Conservation (phyloP, 148 eudicot genomes). For the Linanthus parryae region DNA sequence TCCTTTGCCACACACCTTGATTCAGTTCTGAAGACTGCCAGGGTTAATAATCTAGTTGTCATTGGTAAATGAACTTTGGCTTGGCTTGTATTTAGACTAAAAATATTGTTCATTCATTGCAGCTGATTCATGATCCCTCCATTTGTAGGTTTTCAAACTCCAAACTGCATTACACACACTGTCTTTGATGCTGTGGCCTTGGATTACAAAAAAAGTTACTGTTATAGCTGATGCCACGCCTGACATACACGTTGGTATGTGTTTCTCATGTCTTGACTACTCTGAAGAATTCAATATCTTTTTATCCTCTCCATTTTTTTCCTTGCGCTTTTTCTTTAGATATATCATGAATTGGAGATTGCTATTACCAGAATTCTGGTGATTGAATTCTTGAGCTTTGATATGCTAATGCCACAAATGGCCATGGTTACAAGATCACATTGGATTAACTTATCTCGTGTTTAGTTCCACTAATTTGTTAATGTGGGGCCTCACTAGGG, state of each 20-base stretch:
- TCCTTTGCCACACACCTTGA: constrained; percentile 84
- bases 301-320: neutral
- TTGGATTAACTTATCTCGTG: too few relatives aligned
- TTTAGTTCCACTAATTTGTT: too few relatives aligned
- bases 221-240: constrained; percentile 88
- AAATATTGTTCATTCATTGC: too few relatives aligned
- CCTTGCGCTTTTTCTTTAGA: neutral
- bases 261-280: neutral
- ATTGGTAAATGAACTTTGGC: constrained; percentile 41
- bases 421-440: too few relatives aligned
- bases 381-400: too few relatives aligned
- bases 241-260: constrained; percentile 69
- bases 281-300: neutral
- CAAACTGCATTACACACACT: constrained; percentile 93
- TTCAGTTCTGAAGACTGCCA: constrained; percentile 54
- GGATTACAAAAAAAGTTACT: constrained; percentile 67
- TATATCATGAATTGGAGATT: too few relatives aligned
- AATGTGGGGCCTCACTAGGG: too few relatives aligned
- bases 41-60: constrained; percentile 62
- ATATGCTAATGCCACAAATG: too few relatives aligned
- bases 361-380: too few relatives aligned
- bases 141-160: constrained; percentile 90
- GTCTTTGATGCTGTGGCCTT: constrained; percentile 93
- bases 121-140: too few relatives aligned
- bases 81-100: too few relatives aligned